These are phyloP conservation scores for Trichoderma sp. DNA, from an alignment of 2,329 filamentous ascomycete genomes.

Conservation along the genomic window DNA sequence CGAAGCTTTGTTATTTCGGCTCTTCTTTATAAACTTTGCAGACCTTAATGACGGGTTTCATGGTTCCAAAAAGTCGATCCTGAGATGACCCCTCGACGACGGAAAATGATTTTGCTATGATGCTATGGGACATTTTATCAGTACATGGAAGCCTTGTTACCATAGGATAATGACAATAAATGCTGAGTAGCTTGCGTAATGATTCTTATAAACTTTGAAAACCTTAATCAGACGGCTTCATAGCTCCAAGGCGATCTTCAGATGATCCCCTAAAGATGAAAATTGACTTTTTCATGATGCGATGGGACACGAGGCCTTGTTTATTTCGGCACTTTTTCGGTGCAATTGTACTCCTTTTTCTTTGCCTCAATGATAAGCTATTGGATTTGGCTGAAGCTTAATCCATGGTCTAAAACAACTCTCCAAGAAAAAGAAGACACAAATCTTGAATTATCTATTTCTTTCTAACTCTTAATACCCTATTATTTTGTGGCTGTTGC, in stretches of 20 bases:
- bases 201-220: no score
- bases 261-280: neutral
- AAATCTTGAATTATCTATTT: neutral
- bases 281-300: neutral
- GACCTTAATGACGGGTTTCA: no score
- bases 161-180: no score
- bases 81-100: no score
- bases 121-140: no score
- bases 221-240: neutral
- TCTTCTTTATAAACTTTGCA: no score
- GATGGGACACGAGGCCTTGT: neutral
- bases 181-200: no score
- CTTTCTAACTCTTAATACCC: neutral
- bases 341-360: neutral
- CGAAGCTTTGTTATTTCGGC: no score
- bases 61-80: no score
- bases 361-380: neutral
- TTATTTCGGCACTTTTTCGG: neutral
- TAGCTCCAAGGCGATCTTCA: neutral
- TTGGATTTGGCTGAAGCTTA: neutral
- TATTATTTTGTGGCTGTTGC: neutral
- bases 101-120: no score
- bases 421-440: neutral
- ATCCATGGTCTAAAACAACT: neutral
- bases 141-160: no score